Conservation (phyloP, 176 grass and related monocot genomes). For the Dactylis glomerata region DNA sequence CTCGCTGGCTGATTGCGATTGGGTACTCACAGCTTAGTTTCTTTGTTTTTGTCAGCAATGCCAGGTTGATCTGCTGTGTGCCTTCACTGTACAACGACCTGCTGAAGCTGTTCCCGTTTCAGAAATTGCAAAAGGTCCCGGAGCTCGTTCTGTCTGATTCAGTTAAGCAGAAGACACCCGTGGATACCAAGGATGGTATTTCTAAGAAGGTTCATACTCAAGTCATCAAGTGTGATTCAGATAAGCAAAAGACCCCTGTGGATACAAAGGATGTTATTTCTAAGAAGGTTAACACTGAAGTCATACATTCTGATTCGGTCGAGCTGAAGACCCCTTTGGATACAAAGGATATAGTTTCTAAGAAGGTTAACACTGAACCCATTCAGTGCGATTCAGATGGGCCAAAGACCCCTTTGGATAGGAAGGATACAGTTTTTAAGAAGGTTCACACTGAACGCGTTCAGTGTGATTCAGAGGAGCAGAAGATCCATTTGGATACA, state of each 20-base stretch:
- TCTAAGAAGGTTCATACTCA: background rate
- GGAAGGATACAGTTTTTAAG: background rate
- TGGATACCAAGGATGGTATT: background rate
- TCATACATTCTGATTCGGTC: background rate
- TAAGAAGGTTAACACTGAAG: background rate
- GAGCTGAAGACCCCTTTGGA: background rate
- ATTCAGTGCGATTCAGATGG: background rate
- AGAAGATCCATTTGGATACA: background rate
- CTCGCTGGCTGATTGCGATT: background rate
- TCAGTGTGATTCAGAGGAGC: background rate
- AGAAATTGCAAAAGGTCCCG: slow-evolving; percentile 8
- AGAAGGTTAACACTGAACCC: background rate
- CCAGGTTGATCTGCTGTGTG: slow-evolving; percentile 29
- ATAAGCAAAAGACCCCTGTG: background rate
- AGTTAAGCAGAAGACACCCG: background rate
- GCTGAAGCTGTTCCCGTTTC: slow-evolving; percentile 42
- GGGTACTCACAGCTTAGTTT: background rate
- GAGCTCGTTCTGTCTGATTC: background rate
- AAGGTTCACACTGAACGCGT: background rate
- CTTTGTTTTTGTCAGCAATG: slow-evolving; percentile 34
- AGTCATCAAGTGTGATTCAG: background rate
- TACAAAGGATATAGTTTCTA: background rate
- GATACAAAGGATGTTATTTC: background rate
- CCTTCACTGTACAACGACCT: slow-evolving; percentile 47
- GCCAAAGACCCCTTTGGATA: background rate